phyloP scores from a whole-genome alignment of 176 grass and related monocot species.

The barley (Hordeum vulgare) region MorexV3_pseudomolecules_assembly NC_058520.1:554613622-554614121 shows the following conservation, averaged over 20 bases:
- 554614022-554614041: too few species aligned
- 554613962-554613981: too few species aligned
- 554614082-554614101: background rate
- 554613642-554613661: background rate
- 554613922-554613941: too few species aligned
- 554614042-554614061: background rate
- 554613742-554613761: too few species aligned
- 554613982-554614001: too few species aligned
- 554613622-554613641: constrained; percentile 1
- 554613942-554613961: too few species aligned
- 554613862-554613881: background rate
- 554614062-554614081: background rate
- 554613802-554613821: background rate
- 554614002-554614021: too few species aligned
- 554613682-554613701: background rate
- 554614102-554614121: background rate
- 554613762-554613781: background rate
- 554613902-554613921: too few species aligned
- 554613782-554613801: background rate
- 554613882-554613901: too few species aligned
- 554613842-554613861: too few species aligned
- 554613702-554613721: background rate
- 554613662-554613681: background rate
- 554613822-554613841: too few species aligned
- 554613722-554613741: background rate